These are phyloP conservation scores for Linnemannia schmuckeri DNA, from an alignment of 192 early-diverging fungal genomes.

Conservation along the genomic window DNA sequence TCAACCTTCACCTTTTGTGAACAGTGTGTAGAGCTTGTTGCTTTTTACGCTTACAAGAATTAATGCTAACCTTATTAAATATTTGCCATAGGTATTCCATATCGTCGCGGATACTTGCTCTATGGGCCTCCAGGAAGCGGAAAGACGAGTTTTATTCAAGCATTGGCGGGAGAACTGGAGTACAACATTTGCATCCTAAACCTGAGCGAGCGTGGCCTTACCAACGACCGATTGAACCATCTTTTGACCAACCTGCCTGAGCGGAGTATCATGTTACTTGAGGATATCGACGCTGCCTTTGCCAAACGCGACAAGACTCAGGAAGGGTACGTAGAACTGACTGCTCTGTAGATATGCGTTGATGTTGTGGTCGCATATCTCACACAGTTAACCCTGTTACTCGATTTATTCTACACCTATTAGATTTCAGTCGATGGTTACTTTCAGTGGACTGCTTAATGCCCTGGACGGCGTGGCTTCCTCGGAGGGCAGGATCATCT, in stretches of 20 bases:
- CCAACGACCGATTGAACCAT: constrained; percentile 87
- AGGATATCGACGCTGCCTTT: constrained; percentile 91
- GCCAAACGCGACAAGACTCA: constrained; percentile 75
- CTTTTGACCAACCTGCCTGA: constrained; percentile 84
- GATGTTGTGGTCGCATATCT: not conserved
- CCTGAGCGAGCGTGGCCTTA: constrained; percentile 83
- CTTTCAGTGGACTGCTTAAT: constrained; percentile 90
- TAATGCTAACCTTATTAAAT: not conserved
- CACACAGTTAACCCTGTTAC: too few species aligned
- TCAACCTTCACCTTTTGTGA: not conserved
- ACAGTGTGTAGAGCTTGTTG: not conserved
- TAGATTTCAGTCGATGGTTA: constrained; percentile 83
- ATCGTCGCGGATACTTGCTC: constrained; percentile 88
- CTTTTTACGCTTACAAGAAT: too few species aligned
- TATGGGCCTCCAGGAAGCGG: constrained; percentile 92
- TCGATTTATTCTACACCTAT: too few species aligned
- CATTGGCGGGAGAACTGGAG: constrained; percentile 87
- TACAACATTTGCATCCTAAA: constrained; percentile 93
- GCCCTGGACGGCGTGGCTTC: constrained; percentile 91
- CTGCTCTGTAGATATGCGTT: too few species aligned
- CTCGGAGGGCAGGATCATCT: constrained; percentile 88
- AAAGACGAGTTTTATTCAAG: constrained; percentile 94
- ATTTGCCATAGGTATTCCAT: constrained; percentile 76
- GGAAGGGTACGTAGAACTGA: constrained; percentile 65
- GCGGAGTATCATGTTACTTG: constrained; percentile 83